Evolutionary conservation across 139 green algal genomes (phyloP).

Genomic region (Mychonastes homosphaera): DNA sequence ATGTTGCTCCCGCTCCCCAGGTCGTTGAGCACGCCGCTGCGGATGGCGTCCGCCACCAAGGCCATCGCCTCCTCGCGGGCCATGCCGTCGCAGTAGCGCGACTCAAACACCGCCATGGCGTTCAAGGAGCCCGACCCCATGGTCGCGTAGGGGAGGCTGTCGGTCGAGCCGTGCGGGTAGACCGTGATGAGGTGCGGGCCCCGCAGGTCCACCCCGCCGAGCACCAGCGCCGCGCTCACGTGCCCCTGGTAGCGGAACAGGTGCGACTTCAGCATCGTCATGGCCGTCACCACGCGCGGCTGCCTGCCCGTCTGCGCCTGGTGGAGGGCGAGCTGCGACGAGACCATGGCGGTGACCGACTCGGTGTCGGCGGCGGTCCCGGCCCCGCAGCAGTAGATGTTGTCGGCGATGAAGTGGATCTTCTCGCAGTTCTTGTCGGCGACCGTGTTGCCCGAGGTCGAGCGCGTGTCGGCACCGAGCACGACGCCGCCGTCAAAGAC

Average conservation of each 20-base stretch:
- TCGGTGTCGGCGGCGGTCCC: conserved; percentile 95
- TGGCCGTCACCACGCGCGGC: conserved; percentile 77
- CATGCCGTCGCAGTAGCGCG: conserved; percentile 92
- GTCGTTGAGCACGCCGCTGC: conserved; percentile 91
- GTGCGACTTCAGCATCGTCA: conserved; percentile 95
- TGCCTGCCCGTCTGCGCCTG: conserved; percentile 69
- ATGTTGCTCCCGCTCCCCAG: conserved; percentile 94
- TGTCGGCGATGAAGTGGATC: conserved; percentile 96
- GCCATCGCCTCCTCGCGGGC: conserved; percentile 67
- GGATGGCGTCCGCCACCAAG: conserved; percentile 66
- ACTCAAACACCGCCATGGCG: conserved; percentile 97
- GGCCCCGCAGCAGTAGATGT: conserved; percentile 98
- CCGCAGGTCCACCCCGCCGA: conserved; percentile 87
- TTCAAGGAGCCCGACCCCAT: conserved; percentile 95
- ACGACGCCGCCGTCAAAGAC: conserved; percentile 96
- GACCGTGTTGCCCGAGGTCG: conserved; percentile 89
- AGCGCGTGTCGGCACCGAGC: conserved; percentile 92
- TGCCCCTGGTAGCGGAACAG: conserved; percentile 97
- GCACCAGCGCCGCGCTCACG: conserved; percentile 85
- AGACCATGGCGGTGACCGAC: conserved; percentile 94
- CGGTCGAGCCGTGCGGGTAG: conserved; percentile 96
- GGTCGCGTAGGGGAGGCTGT: conserved; percentile 88
- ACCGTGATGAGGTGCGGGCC: conserved; percentile 95
- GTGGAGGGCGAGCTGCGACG: conserved; percentile 82
- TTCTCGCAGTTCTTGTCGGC: conserved; percentile 99